Conservation (phyloP, 805 yeast genomes). For the Candida koratica region DNA sequence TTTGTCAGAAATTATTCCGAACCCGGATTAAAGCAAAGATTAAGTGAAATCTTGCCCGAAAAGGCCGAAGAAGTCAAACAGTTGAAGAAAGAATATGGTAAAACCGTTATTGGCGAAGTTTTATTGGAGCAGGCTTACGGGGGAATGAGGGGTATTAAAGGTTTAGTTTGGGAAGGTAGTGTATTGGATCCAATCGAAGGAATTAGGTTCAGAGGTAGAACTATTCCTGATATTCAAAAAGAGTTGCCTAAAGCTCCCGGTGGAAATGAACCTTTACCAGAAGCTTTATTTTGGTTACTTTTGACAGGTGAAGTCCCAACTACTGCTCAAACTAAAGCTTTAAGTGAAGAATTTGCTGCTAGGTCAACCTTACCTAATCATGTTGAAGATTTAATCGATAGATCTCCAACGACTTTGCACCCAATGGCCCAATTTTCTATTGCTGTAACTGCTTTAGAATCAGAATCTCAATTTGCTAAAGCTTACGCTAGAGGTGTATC, state of each 20-base stretch:
- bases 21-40: constrained; percentile 84
- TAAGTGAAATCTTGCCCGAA: constrained; percentile 87
- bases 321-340: constrained; percentile 50
- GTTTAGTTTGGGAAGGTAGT: constrained; percentile 78
- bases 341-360: constrained; percentile 60
- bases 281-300: constrained; percentile 73
- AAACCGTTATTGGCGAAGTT: constrained; percentile 54
- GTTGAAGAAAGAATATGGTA: constrained; percentile 87
- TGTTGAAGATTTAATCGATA: constrained; percentile 56
- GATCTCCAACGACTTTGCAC: constrained; percentile 64
- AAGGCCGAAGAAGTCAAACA: constrained; percentile 88
- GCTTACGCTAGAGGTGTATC: constrained; percentile 68
- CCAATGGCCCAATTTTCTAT: constrained; percentile 84
- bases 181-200: constrained; percentile 73
- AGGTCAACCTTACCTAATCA: constrained; percentile 64
- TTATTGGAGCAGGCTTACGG: constrained; percentile 50
- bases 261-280: constrained; percentile 65
- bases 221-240: constrained; percentile 68
- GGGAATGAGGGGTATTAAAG: constrained; percentile 77
- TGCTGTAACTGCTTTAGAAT: constrained; percentile 69
- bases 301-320: constrained; percentile 73
- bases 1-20: constrained; percentile 27
- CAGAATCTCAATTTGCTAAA: constrained; percentile 66
- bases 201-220: constrained; percentile 72
- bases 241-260: constrained; percentile 59